Evolutionary conservation across 139 green algal species (phyloP).

Genomic region (Gonium pectorale): DNA sequence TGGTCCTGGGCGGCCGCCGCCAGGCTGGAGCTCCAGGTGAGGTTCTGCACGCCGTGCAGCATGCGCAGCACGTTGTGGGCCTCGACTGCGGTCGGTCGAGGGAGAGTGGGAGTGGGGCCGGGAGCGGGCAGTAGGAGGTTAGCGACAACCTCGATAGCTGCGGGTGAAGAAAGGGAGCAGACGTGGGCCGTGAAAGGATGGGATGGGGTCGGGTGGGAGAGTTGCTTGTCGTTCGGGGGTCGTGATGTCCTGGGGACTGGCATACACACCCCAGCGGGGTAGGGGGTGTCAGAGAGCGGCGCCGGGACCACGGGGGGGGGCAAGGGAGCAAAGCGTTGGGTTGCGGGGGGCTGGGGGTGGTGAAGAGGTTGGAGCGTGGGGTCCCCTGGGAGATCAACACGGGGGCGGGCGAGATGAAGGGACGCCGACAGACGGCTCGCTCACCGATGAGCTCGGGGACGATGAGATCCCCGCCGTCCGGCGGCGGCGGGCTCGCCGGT

Average conservation of each 20-base stretch:
- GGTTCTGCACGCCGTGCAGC: not conserved
- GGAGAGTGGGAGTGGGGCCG: not conserved
- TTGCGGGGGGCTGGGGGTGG: no score
- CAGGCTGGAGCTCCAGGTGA: slow-evolving; percentile 22
- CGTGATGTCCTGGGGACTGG: no score
- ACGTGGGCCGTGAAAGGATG: not conserved
- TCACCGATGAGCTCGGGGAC: not conserved
- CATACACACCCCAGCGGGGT: no score
- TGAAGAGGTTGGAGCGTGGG: no score
- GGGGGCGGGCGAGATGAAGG: no score
- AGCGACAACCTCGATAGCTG: no score
- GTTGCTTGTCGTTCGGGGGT: not conserved
- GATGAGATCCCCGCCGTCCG: not conserved
- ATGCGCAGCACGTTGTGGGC: slow-evolving; percentile 21
- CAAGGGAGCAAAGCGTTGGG: no score
- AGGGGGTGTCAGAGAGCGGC: not conserved
- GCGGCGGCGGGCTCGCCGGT: not conserved
- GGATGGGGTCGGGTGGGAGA: not conserved
- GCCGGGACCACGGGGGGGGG: no score
- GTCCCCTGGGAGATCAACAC: no score
- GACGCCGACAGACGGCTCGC: not conserved
- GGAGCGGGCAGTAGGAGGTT: not conserved
- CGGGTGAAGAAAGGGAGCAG: not conserved
- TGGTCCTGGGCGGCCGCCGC: not conserved
- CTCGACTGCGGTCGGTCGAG: not conserved